A percentile compares a stretch with the other conserved stretches of the same genome.
These are phyloP conservation scores for Puya raimondii DNA, from an alignment of 176 grass and related monocot species.

Conservation along the genomic window DNA sequence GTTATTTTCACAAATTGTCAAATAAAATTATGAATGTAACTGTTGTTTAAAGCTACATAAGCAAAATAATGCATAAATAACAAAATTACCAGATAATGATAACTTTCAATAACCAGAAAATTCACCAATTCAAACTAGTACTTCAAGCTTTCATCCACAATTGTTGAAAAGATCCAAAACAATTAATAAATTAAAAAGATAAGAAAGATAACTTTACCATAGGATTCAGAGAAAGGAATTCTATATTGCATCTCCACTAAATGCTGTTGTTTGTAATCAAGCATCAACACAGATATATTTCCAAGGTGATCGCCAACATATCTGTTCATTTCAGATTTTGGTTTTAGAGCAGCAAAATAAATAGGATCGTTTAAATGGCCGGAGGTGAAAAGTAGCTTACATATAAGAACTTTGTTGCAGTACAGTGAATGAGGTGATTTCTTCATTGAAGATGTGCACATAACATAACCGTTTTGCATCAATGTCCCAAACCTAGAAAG, in stretches of 20 bases:
- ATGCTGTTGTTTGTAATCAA: conserved; percentile 45
- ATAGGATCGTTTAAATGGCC: not conserved
- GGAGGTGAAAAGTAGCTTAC: conserved; percentile 26
- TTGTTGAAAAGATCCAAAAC: not conserved
- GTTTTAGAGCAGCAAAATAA: not conserved
- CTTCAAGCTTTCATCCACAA: conserved; percentile 1
- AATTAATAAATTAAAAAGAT: not conserved
- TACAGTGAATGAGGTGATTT: conserved; percentile 48
- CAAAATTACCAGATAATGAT: no score
- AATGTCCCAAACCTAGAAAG: conserved; percentile 65
- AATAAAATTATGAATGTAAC: no score
- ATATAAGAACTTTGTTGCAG: conserved; percentile 61
- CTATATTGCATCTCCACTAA: conserved; percentile 61
- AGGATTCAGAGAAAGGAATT: conserved; percentile 80
- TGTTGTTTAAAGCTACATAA: no score
- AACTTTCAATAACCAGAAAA: no score
- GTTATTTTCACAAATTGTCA: no score
- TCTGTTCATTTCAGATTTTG: conserved; percentile 26
- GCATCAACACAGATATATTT: conserved; percentile 58
- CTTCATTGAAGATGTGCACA: conserved; percentile 44
- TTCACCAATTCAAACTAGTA: not conserved
- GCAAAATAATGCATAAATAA: no score
- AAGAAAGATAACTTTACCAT: conserved; percentile 28
- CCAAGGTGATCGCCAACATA: conserved; percentile 64
- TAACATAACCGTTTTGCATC: conserved; percentile 50